Conservation (phyloP, 805 yeast species). For the Pichia gijzeniarum region DNA sequence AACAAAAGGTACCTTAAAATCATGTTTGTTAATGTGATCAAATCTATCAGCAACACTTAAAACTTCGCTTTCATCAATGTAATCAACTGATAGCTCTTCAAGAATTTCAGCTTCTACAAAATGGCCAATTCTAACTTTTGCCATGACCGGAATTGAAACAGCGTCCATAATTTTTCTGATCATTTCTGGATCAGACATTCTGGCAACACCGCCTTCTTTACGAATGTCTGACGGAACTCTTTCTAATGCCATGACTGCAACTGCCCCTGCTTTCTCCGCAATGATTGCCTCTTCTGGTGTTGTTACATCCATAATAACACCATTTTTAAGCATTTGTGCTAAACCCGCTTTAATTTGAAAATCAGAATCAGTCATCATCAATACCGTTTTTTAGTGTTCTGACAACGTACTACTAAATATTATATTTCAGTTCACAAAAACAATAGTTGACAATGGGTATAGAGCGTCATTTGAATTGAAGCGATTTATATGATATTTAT, state of each 20-base stretch:
- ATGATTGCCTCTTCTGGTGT: slow-evolving; percentile 73
- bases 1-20: slow-evolving; percentile 69
- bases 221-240: slow-evolving; percentile 83
- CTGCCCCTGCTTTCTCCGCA: slow-evolving; percentile 81
- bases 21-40: slow-evolving; percentile 54
- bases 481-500: too few species aligned
- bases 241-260: slow-evolving; percentile 87
- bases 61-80: slow-evolving; percentile 80
- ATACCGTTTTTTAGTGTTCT: too few species aligned
- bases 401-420: too few species aligned
- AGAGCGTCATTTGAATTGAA: too few species aligned
- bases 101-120: slow-evolving; percentile 74
- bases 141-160: slow-evolving; percentile 75
- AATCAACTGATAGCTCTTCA: slow-evolving; percentile 66
- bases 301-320: slow-evolving; percentile 70
- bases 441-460: too few species aligned
- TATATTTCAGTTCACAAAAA: too few species aligned
- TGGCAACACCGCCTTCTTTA: slow-evolving; percentile 72
- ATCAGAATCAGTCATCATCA: neutral
- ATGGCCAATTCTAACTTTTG: slow-evolving; percentile 81
- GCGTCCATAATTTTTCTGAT: slow-evolving; percentile 66
- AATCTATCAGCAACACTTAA: slow-evolving; percentile 74
- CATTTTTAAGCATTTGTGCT: slow-evolving; percentile 83
- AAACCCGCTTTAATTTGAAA: slow-evolving; percentile 62
- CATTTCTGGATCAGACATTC: slow-evolving; percentile 84